phyloP scores from a whole-genome alignment of 2,329 filamentous ascomycete species.

The Pseudocercospora crystallina region DNA sequence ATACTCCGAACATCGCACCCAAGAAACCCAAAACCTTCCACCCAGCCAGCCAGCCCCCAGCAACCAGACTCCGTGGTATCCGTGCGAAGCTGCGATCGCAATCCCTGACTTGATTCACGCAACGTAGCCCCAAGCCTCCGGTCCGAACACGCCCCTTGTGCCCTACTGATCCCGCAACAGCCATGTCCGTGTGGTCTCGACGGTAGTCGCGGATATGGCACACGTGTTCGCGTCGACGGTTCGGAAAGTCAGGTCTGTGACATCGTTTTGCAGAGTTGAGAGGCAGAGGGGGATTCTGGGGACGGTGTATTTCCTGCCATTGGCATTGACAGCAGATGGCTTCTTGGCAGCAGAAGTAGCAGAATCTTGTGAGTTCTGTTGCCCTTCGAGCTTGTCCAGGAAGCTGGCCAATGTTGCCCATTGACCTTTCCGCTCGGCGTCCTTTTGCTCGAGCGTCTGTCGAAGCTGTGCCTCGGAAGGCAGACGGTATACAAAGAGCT shows the following conservation, averaged over 20 bases:
- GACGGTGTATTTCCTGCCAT: slow-evolving; percentile 17
- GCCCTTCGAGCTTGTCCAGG: neutral
- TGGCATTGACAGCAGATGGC: neutral
- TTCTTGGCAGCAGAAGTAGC: too few species aligned
- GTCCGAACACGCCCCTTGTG: too few species aligned
- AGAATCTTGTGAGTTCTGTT: neutral
- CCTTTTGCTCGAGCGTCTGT: slow-evolving; percentile 14
- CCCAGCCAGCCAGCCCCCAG: too few species aligned
- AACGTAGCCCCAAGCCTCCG: too few species aligned
- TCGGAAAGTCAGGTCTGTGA: slow-evolving; percentile 27
- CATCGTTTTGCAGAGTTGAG: slow-evolving; percentile 27
- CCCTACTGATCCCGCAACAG: slow-evolving; percentile 16
- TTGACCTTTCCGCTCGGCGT: slow-evolving; percentile 5
- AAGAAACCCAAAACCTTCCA: too few species aligned
- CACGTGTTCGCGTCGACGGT: slow-evolving; percentile 14
- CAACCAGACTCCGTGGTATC: too few species aligned
- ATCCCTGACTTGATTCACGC: too few species aligned
- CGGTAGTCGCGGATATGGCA: slow-evolving; percentile 25
- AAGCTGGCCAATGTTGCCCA: slow-evolving; percentile 15
- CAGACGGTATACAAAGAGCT: slow-evolving; percentile 34
- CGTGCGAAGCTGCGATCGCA: too few species aligned
- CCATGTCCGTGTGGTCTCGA: slow-evolving; percentile 28
- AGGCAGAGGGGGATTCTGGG: slow-evolving; percentile 31
- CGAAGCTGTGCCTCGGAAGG: slow-evolving; percentile 23
- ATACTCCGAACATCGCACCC: too few species aligned